Evolutionary conservation across 2,329 filamentous ascomycete species (phyloP).

Genomic region (Cladosporium sp.): DNA sequence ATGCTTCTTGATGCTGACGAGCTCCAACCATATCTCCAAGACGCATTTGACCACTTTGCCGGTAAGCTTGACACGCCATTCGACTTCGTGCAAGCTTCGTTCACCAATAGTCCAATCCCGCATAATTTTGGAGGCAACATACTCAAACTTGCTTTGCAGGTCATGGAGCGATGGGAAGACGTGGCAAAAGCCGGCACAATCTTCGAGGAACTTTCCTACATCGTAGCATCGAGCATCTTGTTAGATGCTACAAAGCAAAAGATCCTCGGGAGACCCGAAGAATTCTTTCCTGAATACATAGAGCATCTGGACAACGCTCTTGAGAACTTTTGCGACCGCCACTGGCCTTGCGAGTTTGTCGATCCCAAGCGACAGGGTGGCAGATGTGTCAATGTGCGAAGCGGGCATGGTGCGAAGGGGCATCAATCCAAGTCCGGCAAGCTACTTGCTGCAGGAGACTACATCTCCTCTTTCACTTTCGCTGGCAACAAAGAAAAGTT

Average conservation of each 20-base stretch:
- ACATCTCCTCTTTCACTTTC: conserved; percentile 29
- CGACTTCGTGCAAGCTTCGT: conserved; percentile 44
- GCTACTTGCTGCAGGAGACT: conserved; percentile 35
- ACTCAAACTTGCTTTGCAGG: conserved; percentile 37
- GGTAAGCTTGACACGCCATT: conserved; percentile 39
- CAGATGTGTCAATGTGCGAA: conserved; percentile 37
- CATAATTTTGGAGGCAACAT: conserved; percentile 44
- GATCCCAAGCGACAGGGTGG: conserved; percentile 13
- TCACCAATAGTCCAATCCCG: conserved; percentile 40
- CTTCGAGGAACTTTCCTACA: conserved; percentile 36
- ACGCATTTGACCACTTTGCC: conserved; percentile 46
- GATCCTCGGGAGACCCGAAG: conserved; percentile 19
- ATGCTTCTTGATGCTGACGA: conserved; percentile 42
- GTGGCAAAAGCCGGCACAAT: conserved; percentile 25
- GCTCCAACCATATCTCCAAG: conserved; percentile 42
- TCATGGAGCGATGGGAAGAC: conserved; percentile 25
- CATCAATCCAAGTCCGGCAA: conserved; percentile 39
- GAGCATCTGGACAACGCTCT: conserved; percentile 34
- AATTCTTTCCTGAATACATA: conserved; percentile 31
- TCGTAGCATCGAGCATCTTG: conserved; percentile 47
- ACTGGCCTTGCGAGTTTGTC: conserved; percentile 39
- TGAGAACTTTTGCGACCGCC: conserved; percentile 37
- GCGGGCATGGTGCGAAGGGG: conserved; percentile 22
- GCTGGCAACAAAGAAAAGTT: conserved; percentile 25
- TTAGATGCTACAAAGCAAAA: conserved; percentile 35